Base-by-base conservation (phyloP, 75 land plant species). In the Pinus tabuliformis region DNA sequence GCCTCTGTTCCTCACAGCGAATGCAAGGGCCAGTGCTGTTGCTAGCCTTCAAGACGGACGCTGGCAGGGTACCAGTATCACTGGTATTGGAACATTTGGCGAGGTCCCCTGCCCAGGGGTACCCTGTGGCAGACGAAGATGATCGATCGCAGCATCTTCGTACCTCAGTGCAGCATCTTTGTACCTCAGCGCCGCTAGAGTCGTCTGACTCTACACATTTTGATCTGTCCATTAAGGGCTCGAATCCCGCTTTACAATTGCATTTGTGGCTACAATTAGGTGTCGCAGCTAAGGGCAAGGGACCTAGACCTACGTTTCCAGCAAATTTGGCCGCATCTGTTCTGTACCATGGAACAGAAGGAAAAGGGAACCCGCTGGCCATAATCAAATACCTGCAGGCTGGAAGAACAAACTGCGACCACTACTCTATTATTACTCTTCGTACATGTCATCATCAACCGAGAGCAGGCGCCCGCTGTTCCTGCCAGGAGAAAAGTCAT, bases 221-320 rank as follows among this genome's bases (percentile, higher is more conserved):
- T 9, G 54, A 49, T 49, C 11, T 49, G 12, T 49, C 54, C 11
- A 1, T 49, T 9, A 11, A 49, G 72, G 39, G 24, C 72, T 12
- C 42, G 39, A 68, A n/a, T 6, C 22, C 54, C 22, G 39, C 54
- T 22, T 30, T 39, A 68, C 52, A 68, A 45, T 20, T 8, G 22
- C 72, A 20, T 66, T 66, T 20, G 20, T 39, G 71, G 49, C 71
- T 66, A 66, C 45, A 68, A 18, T 45, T 68, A 42, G 39, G 4
- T 1, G 24, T 8, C 42, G 26, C 54, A 49, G 54, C 68, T 4
- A 16, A 42, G n/a, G 21, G 54, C 72, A 39, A 21, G 22, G 72
- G 54, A 42, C 20, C 45, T 68, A 68, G n/a, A 68, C 72, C 54
- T 68, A 18, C 72, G 22, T 68, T 68, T 20, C 20, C 49, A 52